These are phyloP conservation scores for Apophysomyces sp. DNA, from an alignment of 371 early-diverging fungal species.

Conservation along the genomic window DNA sequence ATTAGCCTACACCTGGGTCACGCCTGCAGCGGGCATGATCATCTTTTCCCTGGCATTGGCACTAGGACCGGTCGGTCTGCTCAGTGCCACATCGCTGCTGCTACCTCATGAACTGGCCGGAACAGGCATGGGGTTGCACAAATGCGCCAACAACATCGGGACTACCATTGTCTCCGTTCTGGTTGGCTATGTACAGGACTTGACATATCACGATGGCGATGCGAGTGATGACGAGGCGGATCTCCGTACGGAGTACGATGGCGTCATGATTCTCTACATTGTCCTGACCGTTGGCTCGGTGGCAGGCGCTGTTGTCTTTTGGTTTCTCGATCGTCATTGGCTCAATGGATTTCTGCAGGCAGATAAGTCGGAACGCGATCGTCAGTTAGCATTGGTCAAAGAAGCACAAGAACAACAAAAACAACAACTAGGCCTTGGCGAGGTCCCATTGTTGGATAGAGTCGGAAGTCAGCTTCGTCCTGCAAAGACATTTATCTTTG, in stretches of 20 bases:
- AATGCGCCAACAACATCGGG: conserved; percentile 49
- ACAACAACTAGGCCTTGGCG: conserved; percentile 8
- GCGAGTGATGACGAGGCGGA: conserved; percentile 30
- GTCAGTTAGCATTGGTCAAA: conserved; percentile 22
- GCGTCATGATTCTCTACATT: conserved; percentile 45
- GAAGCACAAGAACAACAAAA: conserved; percentile 27
- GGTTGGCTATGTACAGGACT: conserved; percentile 52
- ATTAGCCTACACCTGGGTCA: conserved; percentile 33
- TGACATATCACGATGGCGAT: conserved; percentile 43
- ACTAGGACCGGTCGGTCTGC: conserved; percentile 42
- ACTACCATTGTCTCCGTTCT: conserved; percentile 52
- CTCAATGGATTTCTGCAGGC: conserved; percentile 45
- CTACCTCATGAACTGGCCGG: conserved; percentile 46
- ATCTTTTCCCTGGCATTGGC: conserved; percentile 47
- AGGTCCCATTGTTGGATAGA: conserved; percentile 10
- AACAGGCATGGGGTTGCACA: conserved; percentile 53
- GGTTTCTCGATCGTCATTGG: conserved; percentile 30
- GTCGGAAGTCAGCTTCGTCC: conserved; percentile 28
- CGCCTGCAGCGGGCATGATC: conserved; percentile 47
- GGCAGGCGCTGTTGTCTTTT: conserved; percentile 22
- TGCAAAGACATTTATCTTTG: conserved; percentile 23
- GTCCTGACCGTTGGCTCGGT: conserved; percentile 25
- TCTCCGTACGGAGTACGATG: conserved; percentile 34
- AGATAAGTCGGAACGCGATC: conserved; percentile 29
- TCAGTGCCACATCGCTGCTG: conserved; percentile 41